Percentiles rank a stretch among this genome's conserved stretches.
Conservation (phyloP, 257 asterid species). For the Nicotiana knightiana region DNA sequence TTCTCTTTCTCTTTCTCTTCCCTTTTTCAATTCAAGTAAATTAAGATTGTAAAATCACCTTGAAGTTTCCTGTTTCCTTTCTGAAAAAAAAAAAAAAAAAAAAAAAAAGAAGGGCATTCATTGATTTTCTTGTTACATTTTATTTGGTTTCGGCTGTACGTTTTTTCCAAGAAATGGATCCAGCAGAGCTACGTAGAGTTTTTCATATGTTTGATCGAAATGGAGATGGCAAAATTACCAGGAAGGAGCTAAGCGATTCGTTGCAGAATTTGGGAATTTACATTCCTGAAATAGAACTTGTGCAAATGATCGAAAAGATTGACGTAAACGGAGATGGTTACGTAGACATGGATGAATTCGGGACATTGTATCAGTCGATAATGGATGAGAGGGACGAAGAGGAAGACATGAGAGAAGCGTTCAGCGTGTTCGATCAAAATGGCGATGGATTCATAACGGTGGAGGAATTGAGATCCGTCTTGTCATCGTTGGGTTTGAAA, state of each 20-base stretch:
- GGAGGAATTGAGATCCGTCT: constrained; percentile 35
- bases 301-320: constrained; percentile 34
- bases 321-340: constrained; percentile 32
- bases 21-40: not conserved
- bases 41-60: not conserved
- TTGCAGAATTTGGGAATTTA: constrained; percentile 29
- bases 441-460: constrained; percentile 36
- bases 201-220: constrained; percentile 40
- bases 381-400: constrained; percentile 34
- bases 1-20: not conserved
- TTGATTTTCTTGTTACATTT: not conserved
- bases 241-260: constrained; percentile 28
- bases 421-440: constrained; percentile 40
- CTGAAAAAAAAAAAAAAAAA: not conserved
- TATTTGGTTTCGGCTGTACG: not conserved
- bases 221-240: constrained; percentile 35
- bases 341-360: constrained; percentile 38
- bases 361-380: constrained; percentile 28
- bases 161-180: constrained; percentile 26
- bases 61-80: not conserved
- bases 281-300: constrained; percentile 33
- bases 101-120: not conserved
- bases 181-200: constrained; percentile 27
- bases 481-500: constrained; percentile 29
- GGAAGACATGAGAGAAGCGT: constrained; percentile 33